Conservation (phyloP, 2,329 filamentous ascomycete genomes). For the Paecilomyces fulvus region DNA sequence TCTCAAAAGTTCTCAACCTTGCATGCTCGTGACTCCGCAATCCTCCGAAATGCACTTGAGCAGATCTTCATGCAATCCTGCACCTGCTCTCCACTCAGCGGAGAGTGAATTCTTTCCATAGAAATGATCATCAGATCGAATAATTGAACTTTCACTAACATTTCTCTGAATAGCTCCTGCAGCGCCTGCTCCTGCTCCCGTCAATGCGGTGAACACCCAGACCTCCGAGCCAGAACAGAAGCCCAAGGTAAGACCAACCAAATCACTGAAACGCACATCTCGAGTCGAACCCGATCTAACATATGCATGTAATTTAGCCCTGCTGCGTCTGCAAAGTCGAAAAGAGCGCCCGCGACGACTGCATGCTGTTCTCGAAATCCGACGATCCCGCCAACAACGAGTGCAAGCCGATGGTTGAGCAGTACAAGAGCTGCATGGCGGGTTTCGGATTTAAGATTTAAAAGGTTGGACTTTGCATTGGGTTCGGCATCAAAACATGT, state of each 20-base stretch:
- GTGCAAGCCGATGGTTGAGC: slow-evolving; percentile 72
- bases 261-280: not conserved
- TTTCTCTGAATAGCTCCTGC: not conserved
- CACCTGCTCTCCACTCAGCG: not conserved
- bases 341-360: slow-evolving; percentile 88
- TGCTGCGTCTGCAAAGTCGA: slow-evolving; percentile 98
- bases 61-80: not conserved
- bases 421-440: slow-evolving; percentile 87
- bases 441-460: slow-evolving; percentile 75
- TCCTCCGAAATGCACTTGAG: not conserved
- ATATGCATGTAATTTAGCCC: slow-evolving; percentile 49
- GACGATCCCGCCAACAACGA: slow-evolving; percentile 68
- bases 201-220: slow-evolving; percentile 10
- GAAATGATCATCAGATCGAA: not conserved
- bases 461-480: not conserved
- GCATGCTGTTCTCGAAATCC: slow-evolving; percentile 92
- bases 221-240: slow-evolving; percentile 21
- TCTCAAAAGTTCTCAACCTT: slow-evolving; percentile 1
- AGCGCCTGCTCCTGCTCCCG: slow-evolving; percentile 10
- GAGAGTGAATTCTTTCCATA: not conserved
- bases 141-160: not conserved
- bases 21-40: not conserved
- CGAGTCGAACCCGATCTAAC: not conserved
- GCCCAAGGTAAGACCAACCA: slow-evolving; percentile 25
- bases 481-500: slow-evolving; percentile 5